Evolutionary conservation across 2,329 filamentous ascomycete genomes (phyloP).

Genomic region (Thelonectria olida): DNA sequence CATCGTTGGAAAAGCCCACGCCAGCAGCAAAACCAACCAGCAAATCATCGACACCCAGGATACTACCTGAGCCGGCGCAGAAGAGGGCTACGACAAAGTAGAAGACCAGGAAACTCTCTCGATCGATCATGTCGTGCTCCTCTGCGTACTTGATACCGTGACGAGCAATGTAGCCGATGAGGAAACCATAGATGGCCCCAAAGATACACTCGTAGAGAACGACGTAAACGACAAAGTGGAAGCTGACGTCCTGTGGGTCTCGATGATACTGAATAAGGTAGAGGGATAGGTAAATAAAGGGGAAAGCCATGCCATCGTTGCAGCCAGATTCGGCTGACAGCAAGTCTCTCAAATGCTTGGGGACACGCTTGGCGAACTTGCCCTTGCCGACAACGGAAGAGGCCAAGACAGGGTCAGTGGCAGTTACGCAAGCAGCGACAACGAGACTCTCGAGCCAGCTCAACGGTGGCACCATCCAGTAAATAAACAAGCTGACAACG

Average conservation of each 20-base stretch:
- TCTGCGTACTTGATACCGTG: conserved; percentile 92
- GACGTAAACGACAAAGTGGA: conserved; percentile 89
- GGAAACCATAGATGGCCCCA: conserved; percentile 87
- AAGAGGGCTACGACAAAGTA: conserved; percentile 98
- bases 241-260: conserved; percentile 73
- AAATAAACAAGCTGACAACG: conserved; percentile 91
- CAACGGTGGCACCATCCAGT: conserved; percentile 84
- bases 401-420: conserved; percentile 94
- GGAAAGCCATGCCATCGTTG: conserved; percentile 99
- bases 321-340: conserved; percentile 97
- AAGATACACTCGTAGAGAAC: conserved; percentile 97
- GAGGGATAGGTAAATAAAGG: conserved; percentile 91
- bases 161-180: conserved; percentile 87
- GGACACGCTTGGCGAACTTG: conserved; percentile 97
- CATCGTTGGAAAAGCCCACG: conserved; percentile 99
- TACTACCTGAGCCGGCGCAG: conserved; percentile 90
- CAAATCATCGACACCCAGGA: conserved; percentile 91
- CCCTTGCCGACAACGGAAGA: conserved; percentile 99
- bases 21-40: conserved; percentile 94
- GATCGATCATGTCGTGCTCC: conserved; percentile 84
- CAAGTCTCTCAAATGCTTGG: conserved; percentile 95
- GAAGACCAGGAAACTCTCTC: conserved; percentile 97
- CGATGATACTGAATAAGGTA: conserved; percentile 88
- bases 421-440: conserved; percentile 92
- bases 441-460: conserved; percentile 91